Percentiles rank a stretch among this genome's conserved stretches.
Evolutionary conservation across 352 stramenopile genomes (phyloP).

Genomic region (Phytophthora aleatoria): DNA sequence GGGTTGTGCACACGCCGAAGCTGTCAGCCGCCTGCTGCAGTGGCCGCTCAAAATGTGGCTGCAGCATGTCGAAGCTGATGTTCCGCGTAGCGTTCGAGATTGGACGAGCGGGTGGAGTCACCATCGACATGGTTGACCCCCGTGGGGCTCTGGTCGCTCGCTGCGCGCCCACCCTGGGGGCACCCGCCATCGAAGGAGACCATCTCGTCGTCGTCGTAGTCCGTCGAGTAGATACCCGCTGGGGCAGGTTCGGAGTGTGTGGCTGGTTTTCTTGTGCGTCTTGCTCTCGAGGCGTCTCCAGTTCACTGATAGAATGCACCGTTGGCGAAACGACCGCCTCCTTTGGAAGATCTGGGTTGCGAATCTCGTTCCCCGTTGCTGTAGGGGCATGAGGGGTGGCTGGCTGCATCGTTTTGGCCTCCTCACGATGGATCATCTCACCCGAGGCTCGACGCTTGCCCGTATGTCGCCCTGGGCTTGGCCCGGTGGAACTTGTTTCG

Average conservation of each 20-base stretch:
- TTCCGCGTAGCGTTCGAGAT: constrained; percentile 54
- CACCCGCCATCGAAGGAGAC: constrained; percentile 28
- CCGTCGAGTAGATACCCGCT: constrained; percentile 29
- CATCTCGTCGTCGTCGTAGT: constrained; percentile 37
- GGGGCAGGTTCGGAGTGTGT: neutral
- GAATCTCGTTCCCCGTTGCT: constrained; percentile 19
- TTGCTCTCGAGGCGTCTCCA: neutral
- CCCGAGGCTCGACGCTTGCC: constrained; percentile 29
- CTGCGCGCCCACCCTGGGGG: neutral
- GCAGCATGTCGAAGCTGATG: constrained; percentile 62
- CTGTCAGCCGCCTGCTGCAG: constrained; percentile 54
- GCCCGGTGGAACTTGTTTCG: constrained; percentile 2
- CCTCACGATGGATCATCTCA: constrained; percentile 25
- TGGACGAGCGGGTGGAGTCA: constrained; percentile 23
- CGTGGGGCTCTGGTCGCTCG: constrained; percentile 7
- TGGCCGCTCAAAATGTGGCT: constrained; percentile 61
- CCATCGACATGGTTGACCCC: neutral
- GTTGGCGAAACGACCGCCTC: constrained; percentile 20
- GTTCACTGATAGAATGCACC: neutral
- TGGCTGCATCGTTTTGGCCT: constrained; percentile 15
- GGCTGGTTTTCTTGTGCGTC: constrained; percentile 5
- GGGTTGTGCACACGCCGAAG: constrained; percentile 68
- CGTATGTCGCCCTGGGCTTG: constrained; percentile 15
- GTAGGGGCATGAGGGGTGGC: neutral
- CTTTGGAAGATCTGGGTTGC: constrained; percentile 24